Conservation (phyloP, 1,284 basidiomycete genomes). For the Puccinia coronata region DNA sequence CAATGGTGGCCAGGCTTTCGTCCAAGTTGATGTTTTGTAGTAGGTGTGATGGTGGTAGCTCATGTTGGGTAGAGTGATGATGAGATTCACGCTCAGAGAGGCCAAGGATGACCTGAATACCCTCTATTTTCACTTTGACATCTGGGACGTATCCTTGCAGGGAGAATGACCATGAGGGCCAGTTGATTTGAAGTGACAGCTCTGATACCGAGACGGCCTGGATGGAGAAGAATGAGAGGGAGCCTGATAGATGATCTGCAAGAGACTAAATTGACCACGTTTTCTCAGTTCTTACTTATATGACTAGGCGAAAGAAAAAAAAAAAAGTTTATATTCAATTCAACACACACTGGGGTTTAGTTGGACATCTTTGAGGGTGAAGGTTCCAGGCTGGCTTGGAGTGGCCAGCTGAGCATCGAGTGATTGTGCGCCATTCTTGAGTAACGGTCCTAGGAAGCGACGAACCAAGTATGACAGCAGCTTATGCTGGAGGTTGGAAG, state of each 20-base stretch:
- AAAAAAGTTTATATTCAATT: not conserved
- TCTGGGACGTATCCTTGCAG: constrained; percentile 42
- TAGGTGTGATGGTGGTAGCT: not conserved
- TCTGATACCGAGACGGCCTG: constrained; percentile 20
- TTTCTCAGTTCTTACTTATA: too few species aligned
- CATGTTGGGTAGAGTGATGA: not conserved
- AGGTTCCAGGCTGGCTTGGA: constrained; percentile 23
- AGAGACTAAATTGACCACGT: not conserved
- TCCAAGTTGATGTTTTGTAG: constrained; percentile 27
- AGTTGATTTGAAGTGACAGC: constrained; percentile 41
- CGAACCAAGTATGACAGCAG: constrained; percentile 40
- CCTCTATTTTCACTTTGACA: constrained; percentile 26
- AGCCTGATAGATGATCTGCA: not conserved
- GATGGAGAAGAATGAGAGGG: not conserved
- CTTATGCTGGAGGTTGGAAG: constrained; percentile 42
- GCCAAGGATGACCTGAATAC: constrained; percentile 25
- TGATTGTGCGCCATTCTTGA: constrained; percentile 42
- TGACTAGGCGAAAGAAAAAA: too few species aligned
- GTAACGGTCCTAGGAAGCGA: constrained; percentile 41
- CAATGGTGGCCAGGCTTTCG: constrained; percentile 31
- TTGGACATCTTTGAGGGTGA: constrained; percentile 36
- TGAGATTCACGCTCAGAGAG: constrained; percentile 5
- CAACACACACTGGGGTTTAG: constrained; percentile 30
- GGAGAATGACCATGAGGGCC: constrained; percentile 48
- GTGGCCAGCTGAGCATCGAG: constrained; percentile 15